Conservation (phyloP, 2,329 filamentous ascomycete genomes). For the Claviceps fusiformis region DNA sequence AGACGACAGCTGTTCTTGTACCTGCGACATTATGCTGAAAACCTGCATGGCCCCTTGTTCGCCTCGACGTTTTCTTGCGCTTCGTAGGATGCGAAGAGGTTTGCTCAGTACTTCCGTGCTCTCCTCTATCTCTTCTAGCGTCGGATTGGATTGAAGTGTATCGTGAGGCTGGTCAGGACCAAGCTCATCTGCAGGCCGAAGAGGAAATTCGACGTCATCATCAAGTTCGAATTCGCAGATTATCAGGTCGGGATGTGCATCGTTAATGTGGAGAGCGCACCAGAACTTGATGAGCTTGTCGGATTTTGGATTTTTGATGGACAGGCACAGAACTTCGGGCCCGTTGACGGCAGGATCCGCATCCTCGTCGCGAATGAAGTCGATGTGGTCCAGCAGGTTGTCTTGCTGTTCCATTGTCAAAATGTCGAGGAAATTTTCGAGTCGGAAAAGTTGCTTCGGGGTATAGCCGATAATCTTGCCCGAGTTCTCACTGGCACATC, state of each 20-base stretch:
- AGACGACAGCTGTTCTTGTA: slow-evolving; percentile 71
- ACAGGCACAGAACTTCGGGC: slow-evolving; percentile 74
- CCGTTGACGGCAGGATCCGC: slow-evolving; percentile 62
- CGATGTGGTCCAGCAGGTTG: slow-evolving; percentile 71
- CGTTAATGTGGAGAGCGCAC: slow-evolving; percentile 73
- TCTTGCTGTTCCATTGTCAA: slow-evolving; percentile 73
- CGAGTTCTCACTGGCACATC: slow-evolving; percentile 72
- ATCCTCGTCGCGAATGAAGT: slow-evolving; percentile 76
- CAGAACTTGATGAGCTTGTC: slow-evolving; percentile 56
- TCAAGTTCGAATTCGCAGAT: slow-evolving; percentile 86
- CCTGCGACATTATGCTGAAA: slow-evolving; percentile 83
- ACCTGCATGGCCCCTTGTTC: slow-evolving; percentile 80
- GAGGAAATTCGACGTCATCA: slow-evolving; percentile 55
- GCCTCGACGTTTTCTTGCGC: slow-evolving; percentile 59
- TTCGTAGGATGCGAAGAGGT: slow-evolving; percentile 63
- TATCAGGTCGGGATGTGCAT: slow-evolving; percentile 52
- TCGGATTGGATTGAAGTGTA: slow-evolving; percentile 60
- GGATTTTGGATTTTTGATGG: slow-evolving; percentile 43
- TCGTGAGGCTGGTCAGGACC: slow-evolving; percentile 55
- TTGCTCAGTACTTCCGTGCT: slow-evolving; percentile 65
- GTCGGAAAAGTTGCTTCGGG: slow-evolving; percentile 59
- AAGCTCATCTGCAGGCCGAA: slow-evolving; percentile 46
- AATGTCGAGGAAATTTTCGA: slow-evolving; percentile 70
- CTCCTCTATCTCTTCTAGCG: slow-evolving; percentile 57
- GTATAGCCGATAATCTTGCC: slow-evolving; percentile 61